Conservation (phyloP, 257 asterid genomes). For the Knoxia roxburghii region DNA sequence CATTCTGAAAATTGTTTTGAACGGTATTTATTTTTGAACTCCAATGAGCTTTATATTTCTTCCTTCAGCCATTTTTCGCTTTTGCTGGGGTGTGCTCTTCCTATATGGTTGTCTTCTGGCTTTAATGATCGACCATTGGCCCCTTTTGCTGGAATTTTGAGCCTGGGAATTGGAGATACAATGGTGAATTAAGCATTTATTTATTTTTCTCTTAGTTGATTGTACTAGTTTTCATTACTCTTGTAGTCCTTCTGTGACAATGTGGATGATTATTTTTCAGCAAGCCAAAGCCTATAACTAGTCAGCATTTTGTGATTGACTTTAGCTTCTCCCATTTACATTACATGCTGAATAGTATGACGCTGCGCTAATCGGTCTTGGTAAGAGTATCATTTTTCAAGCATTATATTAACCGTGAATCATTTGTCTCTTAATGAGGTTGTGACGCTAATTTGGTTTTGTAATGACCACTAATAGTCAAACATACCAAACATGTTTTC, state of each 20-base stretch:
- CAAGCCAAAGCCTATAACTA: neutral
- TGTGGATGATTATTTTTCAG: no score
- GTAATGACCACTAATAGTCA: neutral
- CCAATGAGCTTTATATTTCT: constrained; percentile 14
- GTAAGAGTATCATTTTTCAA: neutral
- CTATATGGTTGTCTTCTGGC: constrained; percentile 90
- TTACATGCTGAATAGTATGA: neutral
- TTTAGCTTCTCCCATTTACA: neutral
- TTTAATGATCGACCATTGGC: constrained; percentile 86
- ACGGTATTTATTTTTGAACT: constrained; percentile 11
- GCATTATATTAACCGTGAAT: neutral
- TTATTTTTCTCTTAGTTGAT: constrained; percentile 1
- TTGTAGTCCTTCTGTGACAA: neutral
- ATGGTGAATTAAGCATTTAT: constrained; percentile 62
- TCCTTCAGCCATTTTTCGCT: constrained; percentile 83
- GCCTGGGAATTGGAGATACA: constrained; percentile 98
- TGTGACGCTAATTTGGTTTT: neutral
- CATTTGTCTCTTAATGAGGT: neutral
- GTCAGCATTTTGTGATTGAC: neutral
- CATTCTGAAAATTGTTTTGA: neutral
- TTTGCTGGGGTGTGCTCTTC: constrained; percentile 92
- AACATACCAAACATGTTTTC: neutral
- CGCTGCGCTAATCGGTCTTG: neutral
- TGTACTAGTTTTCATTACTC: neutral
- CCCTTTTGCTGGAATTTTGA: constrained; percentile 95